Evolutionary conservation across 1,284 basidiomycete genomes (phyloP).

Genomic region (Sanghuangporus weigelae): DNA sequence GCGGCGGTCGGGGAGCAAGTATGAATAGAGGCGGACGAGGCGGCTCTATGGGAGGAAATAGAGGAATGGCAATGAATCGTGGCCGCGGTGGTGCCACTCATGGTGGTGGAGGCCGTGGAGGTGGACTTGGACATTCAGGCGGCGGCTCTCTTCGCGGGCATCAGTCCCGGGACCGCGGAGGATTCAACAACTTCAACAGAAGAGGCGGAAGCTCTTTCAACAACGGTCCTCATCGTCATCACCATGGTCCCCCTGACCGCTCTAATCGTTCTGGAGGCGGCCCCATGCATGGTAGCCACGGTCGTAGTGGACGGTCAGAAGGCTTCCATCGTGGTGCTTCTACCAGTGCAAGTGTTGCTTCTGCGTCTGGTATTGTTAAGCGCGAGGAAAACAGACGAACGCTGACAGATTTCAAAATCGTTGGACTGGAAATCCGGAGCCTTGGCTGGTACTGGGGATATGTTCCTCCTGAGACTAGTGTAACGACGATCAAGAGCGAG

Average conservation of each 20-base stretch:
- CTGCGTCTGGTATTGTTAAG: constrained; percentile 45
- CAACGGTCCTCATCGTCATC: constrained; percentile 32
- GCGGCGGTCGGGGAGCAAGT: constrained; percentile 30
- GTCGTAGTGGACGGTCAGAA: constrained; percentile 50
- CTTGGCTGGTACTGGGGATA: constrained; percentile 72
- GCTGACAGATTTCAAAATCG: constrained; percentile 93
- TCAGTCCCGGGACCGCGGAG: constrained; percentile 51
- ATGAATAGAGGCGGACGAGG: constrained; percentile 42
- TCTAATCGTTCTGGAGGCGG: constrained; percentile 28
- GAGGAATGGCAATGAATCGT: constrained; percentile 34
- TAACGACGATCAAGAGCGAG: constrained; percentile 11
- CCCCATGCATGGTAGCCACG: constrained; percentile 22
- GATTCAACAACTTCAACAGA: constrained; percentile 53
- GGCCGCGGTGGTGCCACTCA: constrained; percentile 26
- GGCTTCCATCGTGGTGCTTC: constrained; percentile 26
- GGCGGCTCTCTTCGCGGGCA: constrained; percentile 48
- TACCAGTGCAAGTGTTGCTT: constrained; percentile 2
- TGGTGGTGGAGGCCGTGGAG: constrained; percentile 19
- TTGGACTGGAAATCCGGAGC: constrained; percentile 77
- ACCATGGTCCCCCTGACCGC: constrained; percentile 35
- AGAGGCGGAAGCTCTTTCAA: constrained; percentile 63
- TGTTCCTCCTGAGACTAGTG: constrained; percentile 28
- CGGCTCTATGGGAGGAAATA: constrained; percentile 41
- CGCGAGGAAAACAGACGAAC: constrained; percentile 80
- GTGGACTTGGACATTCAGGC: constrained; percentile 23